These are phyloP conservation scores for Ophiostoma perfectum DNA, from an alignment of 2,329 filamentous ascomycete species.

Conservation along the genomic window DNA sequence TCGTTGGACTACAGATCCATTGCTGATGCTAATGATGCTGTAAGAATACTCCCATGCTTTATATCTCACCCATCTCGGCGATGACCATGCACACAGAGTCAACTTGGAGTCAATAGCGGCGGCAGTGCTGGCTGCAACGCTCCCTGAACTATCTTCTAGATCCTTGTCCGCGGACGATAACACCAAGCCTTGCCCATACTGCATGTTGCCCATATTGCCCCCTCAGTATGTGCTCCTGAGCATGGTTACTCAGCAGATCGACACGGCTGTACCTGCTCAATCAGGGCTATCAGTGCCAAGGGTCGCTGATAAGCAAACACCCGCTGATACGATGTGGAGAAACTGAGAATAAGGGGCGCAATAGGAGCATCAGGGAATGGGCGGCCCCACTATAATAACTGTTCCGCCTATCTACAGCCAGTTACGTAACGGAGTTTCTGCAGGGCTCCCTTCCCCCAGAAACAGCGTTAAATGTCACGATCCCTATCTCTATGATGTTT, in stretches of 20 bases:
- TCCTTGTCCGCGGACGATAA: background rate
- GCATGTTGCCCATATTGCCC: too few species aligned
- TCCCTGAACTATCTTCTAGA: background rate
- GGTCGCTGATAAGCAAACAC: slow-evolving; percentile 2
- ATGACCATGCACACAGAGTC: background rate
- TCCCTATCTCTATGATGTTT: background rate
- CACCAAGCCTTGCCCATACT: background rate
- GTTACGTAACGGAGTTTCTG: slow-evolving; percentile 16
- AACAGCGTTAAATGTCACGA: background rate
- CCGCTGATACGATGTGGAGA: background rate
- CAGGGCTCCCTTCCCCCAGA: background rate
- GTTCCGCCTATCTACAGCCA: slow-evolving; percentile 18
- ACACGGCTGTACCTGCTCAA: background rate
- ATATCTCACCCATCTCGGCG: background rate
- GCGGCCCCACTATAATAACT: background rate
- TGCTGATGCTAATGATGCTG: too few species aligned
- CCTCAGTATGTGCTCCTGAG: background rate
- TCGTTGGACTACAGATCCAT: too few species aligned
- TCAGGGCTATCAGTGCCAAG: background rate
- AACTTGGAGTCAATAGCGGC: background rate
- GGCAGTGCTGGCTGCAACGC: background rate
- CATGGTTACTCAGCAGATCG: background rate
- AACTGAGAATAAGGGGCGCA: background rate
- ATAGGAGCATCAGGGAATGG: background rate
- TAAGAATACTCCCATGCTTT: background rate